Base-by-base conservation (phyloP, 2,329 filamentous ascomycete species). In the Fusarium luffae region DNA sequence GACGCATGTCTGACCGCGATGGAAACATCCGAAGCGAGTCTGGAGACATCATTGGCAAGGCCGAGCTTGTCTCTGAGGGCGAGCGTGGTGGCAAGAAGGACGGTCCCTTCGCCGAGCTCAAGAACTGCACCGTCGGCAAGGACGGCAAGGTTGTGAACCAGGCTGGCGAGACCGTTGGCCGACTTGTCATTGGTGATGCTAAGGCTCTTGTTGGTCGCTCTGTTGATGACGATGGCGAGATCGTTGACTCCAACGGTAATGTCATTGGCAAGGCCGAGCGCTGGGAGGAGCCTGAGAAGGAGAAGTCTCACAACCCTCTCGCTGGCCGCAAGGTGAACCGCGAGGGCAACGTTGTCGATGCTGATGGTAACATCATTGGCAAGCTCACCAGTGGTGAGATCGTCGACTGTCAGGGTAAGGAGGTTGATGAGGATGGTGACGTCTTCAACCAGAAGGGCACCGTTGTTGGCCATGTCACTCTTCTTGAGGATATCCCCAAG, bases 141-240 rank as follows among this genome's bases (percentile, higher is more conserved):
- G 90, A 92, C 42, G 90, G 90, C 54, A 90, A 88, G 64, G 84
- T 93, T 42, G 85, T 91, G 43, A 90, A 90, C 11, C 82, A 85
- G 0, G 83, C 87, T 51, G 92, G 91, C 37, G 89, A 92, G 67
- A 85, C 92, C 25, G 92, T 96, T 49, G 93, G 93, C 23, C 85
- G 90, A 43, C 85, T 95, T 41, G 83, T 86, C 5, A 87, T 89
- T 48, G 93, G 93, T 4, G 91, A 97, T 57, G 78, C 86, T 37
- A 93, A 93, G 85, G 83, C 85, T 54, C 85, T 97, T 2, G 88
- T 90, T 40, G 93, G 93, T 18, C 90, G 92, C 48, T 75, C 84
- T 11, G 93, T 96, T 19, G 93, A 96, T 60, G 90, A 93, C 66
- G 93, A 97, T 68, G 93, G 93, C 40, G 93, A 96, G 60, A 89